Conservation (phyloP, 2,329 filamentous ascomycete genomes). For the Fusarium neocosmosporiellum region DNA sequence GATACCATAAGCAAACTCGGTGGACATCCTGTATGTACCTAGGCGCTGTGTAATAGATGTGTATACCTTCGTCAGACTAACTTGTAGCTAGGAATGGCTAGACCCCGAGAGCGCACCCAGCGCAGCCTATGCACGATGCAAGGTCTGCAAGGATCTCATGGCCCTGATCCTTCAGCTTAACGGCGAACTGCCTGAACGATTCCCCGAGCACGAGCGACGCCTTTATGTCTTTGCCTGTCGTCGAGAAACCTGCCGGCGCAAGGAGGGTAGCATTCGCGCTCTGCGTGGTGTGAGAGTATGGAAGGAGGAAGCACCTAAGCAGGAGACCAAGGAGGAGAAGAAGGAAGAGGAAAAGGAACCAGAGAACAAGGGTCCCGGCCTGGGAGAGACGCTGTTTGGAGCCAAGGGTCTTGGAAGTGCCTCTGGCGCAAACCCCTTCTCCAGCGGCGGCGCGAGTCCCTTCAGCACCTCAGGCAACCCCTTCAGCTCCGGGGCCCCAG, state of each 20-base stretch:
- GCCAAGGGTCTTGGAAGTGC: constrained; percentile 60
- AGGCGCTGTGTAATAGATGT: background rate
- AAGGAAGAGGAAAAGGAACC: constrained; percentile 50
- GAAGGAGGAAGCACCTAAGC: constrained; percentile 49
- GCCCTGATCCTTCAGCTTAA: constrained; percentile 90
- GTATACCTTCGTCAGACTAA: constrained; percentile 30
- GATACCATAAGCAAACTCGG: constrained; percentile 91
- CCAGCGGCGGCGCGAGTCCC: constrained; percentile 61
- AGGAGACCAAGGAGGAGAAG: constrained; percentile 45
- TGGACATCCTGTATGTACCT: constrained; percentile 78
- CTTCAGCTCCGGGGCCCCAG: constrained; percentile 41
- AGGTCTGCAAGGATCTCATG: constrained; percentile 86
- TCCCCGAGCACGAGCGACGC: constrained; percentile 87
- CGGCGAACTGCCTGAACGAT: constrained; percentile 86
- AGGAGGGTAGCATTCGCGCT: constrained; percentile 82
- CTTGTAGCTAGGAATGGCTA: constrained; percentile 78
- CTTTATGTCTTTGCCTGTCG: constrained; percentile 89
- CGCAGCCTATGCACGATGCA: constrained; percentile 83
- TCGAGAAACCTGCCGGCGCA: constrained; percentile 81
- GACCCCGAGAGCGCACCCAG: constrained; percentile 77
- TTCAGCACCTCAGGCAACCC: constrained; percentile 55
- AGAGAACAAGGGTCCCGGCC: constrained; percentile 52
- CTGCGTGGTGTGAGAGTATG: constrained; percentile 75
- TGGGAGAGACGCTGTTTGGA: constrained; percentile 79
- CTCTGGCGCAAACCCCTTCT: constrained; percentile 68